Percentiles rank a stretch among this genome's conserved stretches.
phyloP scores from a whole-genome alignment of 345 rosid species.

The Melaleuca quinquenervia region DNA sequence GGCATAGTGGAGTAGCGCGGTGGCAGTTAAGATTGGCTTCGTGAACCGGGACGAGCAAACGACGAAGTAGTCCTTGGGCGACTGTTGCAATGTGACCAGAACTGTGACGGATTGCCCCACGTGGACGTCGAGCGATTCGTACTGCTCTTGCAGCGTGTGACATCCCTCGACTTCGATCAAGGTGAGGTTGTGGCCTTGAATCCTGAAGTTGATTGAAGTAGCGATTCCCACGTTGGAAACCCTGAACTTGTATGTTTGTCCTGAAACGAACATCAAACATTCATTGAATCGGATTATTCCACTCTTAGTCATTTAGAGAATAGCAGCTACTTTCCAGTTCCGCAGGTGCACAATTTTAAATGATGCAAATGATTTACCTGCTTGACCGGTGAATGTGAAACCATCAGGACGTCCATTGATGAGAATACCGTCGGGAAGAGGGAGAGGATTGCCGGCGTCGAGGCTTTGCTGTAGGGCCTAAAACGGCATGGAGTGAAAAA shows the following conservation, averaged over 20 bases:
- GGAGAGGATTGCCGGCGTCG: conserved; percentile 38
- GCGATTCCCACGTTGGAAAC: conserved; percentile 73
- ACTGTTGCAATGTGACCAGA: conserved; percentile 50
- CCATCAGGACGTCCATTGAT: conserved; percentile 49
- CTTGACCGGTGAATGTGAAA: conserved; percentile 31
- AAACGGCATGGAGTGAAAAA: not conserved
- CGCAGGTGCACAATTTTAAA: not conserved
- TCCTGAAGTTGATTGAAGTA: conserved; percentile 66
- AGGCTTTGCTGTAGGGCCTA: conserved; percentile 40
- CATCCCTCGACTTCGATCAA: conserved; percentile 88
- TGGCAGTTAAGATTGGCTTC: conserved; percentile 25
- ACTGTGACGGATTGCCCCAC: conserved; percentile 77
- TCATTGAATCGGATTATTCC: not conserved
- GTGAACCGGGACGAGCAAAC: conserved; percentile 66
- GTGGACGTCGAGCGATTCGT: conserved; percentile 77
- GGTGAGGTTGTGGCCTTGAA: conserved; percentile 69
- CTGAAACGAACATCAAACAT: conserved; percentile 16
- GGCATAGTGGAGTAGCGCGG: conserved; percentile 52
- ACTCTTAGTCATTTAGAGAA: not conserved
- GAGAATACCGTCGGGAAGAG: conserved; percentile 54
- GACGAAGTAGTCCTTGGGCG: conserved; percentile 64
- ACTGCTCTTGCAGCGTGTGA: conserved; percentile 58
- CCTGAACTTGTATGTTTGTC: conserved; percentile 76
- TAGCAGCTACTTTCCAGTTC: not conserved
- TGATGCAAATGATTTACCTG: conserved; percentile 22